Conservation (phyloP, 2,329 filamentous ascomycete species). For the Diaporthe sp. region DNA sequence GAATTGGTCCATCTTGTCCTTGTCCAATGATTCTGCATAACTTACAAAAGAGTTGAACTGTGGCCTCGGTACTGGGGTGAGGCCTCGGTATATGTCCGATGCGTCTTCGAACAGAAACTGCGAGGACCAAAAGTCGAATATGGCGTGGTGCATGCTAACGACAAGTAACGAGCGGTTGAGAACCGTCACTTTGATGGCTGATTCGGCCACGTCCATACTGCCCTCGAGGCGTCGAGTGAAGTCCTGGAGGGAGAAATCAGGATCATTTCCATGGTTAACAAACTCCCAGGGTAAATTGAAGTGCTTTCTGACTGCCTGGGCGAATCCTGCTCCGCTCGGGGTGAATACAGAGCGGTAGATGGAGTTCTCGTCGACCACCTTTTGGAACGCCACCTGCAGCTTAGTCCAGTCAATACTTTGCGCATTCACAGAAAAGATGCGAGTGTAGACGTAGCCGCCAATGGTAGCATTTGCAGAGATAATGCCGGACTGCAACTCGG, state of each 20-base stretch:
- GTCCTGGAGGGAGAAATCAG: constrained; percentile 14
- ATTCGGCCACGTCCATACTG: constrained; percentile 31
- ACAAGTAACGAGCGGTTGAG: constrained; percentile 35
- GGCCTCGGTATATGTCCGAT: constrained; percentile 13
- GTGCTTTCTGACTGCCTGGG: too few species aligned
- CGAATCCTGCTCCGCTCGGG: too few species aligned
- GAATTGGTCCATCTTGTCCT: constrained; percentile 7
- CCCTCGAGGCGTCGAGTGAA: constrained; percentile 24
- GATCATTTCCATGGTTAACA: too few species aligned
- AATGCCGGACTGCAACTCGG: background rate
- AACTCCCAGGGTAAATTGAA: too few species aligned
- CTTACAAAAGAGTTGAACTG: background rate
- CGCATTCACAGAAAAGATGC: background rate
- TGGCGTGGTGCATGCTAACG: constrained; percentile 41
- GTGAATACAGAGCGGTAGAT: too few species aligned
- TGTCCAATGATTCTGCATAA: background rate
- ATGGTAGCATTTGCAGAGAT: background rate
- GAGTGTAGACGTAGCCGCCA: background rate
- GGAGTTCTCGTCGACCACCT: too few species aligned
- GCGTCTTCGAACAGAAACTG: constrained; percentile 39
- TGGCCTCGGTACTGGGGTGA: background rate
- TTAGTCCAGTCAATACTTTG: too few species aligned
- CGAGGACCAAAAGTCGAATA: constrained; percentile 42
- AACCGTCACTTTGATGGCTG: constrained; percentile 33
- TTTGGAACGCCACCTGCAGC: too few species aligned